phyloP scores from a whole-genome alignment of 768 basidiomycete genomes.

The Mycena olivaceomarginata region DNA sequence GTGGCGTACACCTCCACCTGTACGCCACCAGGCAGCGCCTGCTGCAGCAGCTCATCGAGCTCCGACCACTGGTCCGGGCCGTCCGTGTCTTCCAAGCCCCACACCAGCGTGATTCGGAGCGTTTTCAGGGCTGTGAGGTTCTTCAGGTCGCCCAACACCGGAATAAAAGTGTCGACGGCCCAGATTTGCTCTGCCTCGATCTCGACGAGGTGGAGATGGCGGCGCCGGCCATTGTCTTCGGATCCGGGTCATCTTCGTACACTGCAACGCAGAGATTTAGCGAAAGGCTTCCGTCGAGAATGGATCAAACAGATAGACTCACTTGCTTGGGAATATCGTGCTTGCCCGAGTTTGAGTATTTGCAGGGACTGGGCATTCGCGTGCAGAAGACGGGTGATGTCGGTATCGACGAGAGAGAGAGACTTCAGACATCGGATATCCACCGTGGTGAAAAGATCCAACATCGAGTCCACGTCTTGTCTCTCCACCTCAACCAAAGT shows the following conservation, averaged over 20 bases:
- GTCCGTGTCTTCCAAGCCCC: not conserved
- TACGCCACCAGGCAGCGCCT: not conserved
- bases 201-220: not conserved
- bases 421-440: not conserved
- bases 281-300: too few relatives aligned
- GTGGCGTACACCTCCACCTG: not conserved
- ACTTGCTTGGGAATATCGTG: too few relatives aligned
- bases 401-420: not conserved
- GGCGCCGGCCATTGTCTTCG: not conserved
- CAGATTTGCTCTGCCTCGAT: not conserved
- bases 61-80: not conserved
- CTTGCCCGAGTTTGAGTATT: not conserved
- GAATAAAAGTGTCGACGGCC: not conserved
- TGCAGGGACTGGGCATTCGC: not conserved
- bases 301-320: too few relatives aligned
- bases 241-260: not conserved
- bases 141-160: not conserved
- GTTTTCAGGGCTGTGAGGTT: slow-evolving; percentile 13
- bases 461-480: not conserved
- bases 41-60: not conserved
- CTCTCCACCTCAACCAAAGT: not conserved
- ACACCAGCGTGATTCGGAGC: not conserved
- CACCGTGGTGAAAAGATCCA: slow-evolving; percentile 8
- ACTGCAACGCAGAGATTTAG: not conserved
- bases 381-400: not conserved